These are phyloP conservation scores for Phellinidium pouzarii DNA, from an alignment of 1,284 basidiomycete genomes.

Conservation along the genomic window DNA sequence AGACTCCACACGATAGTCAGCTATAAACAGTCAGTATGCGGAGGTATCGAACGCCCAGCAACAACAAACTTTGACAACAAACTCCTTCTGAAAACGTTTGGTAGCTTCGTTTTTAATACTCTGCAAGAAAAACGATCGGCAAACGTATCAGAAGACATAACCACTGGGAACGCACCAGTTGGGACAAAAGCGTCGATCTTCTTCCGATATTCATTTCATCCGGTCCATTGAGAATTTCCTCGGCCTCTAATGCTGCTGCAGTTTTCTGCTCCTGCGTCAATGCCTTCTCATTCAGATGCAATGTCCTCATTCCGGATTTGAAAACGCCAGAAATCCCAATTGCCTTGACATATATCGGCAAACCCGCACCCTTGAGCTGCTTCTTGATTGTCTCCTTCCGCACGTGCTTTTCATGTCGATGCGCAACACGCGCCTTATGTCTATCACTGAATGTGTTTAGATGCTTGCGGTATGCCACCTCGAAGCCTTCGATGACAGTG, in stretches of 20 bases:
- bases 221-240: conserved; percentile 7
- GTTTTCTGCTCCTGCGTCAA: conserved; percentile 18
- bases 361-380: conserved; percentile 19
- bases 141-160: too few relatives aligned
- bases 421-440: conserved; percentile 18
- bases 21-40: conserved; percentile 21
- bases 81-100: conserved; percentile 30
- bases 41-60: neutral
- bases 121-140: neutral
- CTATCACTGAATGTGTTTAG: conserved; percentile 18
- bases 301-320: neutral
- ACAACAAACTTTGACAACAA: conserved; percentile 37
- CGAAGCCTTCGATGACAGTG: conserved; percentile 32
- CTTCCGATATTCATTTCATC: neutral
- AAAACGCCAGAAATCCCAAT: conserved; percentile 15
- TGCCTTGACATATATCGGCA: conserved; percentile 20
- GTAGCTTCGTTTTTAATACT: neutral
- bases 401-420: conserved; percentile 16
- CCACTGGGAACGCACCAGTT: neutral
- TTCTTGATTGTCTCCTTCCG: conserved; percentile 20
- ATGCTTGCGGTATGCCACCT: conserved; percentile 25
- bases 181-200: neutral
- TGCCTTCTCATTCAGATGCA: conserved; percentile 22
- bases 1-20: conserved; percentile 38
- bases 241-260: conserved; percentile 13